Base-by-base conservation (phyloP, 1,284 basidiomycete genomes). In the Sanghuangporus baumii region DNA sequence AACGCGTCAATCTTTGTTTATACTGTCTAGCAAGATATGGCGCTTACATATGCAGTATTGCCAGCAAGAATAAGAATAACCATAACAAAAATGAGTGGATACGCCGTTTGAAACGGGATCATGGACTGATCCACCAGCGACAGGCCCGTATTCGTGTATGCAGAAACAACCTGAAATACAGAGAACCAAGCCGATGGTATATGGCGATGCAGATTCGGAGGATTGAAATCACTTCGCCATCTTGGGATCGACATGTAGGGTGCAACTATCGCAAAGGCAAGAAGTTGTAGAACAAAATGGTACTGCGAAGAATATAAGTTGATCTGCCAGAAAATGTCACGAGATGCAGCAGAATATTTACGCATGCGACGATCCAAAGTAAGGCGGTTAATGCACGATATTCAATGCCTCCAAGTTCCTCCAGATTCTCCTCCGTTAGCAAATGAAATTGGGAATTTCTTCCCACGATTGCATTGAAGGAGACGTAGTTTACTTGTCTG, bases 401-500 rank as follows among this genome's bases (percentile, higher is more conserved):
- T 73, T 99, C 96, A 14, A 97, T 91, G 6, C 96, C 96, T 7
- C 95, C 95, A 5, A 98, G 78, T 74, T 98, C 94, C 66, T 96
- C 91, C 68, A 93, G 79, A 70, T 98, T 90, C 60, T 94, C 91
- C 40, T 86, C 82, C 0, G 89, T 92, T 59, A 98, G 75, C 47
- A 84, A 78, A 56, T 86, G 83, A 72, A 99, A 98, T n/a, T 83
- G 79, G 23, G 93, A 96, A 73, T 98, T 98, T 59, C 90, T 80
- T 0, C 92, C 92, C 3, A 96, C 93, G 11, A 85, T 76, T 0
- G 91, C 90, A 48, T 92, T 85, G 72, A 98, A 98, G 2, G 88
- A 84, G 57, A 98, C 87, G 73, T 98, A 98, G 0, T 89, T 82
- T 1, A 93, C 67, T 80, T 84, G 16, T 65, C 66, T 55, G 36